Conservation (phyloP, 2,329 filamentous ascomycete species). For the Colletotrichum graminicola region DNA sequence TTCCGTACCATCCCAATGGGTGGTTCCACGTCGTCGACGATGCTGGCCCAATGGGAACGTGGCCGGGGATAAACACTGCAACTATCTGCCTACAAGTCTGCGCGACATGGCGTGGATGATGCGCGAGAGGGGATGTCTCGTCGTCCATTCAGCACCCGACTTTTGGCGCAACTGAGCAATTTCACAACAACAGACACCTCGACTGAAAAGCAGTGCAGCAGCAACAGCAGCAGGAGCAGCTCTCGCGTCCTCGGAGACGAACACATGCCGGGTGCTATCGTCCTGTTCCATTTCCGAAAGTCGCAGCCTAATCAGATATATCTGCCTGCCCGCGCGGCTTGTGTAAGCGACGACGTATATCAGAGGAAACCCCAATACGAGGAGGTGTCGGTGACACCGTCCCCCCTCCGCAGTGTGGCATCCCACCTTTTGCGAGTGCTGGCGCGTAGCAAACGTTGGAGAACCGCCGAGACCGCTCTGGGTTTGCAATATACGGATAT, state of each 20-base stretch:
- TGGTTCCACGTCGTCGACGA: slow-evolving; percentile 28
- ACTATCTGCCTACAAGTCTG: slow-evolving; percentile 20
- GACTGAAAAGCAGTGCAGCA: not conserved
- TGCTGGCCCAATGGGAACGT: slow-evolving; percentile 35
- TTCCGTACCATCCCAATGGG: slow-evolving; percentile 24
- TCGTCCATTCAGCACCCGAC: slow-evolving; percentile 8
- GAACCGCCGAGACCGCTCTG: slow-evolving; percentile 27
- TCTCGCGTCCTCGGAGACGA: not conserved
- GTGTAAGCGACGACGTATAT: slow-evolving; percentile 6
- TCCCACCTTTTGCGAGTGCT: slow-evolving; percentile 1
- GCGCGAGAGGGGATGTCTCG: slow-evolving; percentile 15
- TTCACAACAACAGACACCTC: not conserved
- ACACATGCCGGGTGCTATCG: not conserved
- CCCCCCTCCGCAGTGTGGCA: no score
- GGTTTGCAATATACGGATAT: slow-evolving; percentile 6
- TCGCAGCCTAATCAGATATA: not conserved
- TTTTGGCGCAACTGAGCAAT: not conserved
- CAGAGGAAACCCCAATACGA: not conserved
- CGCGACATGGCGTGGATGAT: slow-evolving; percentile 21
- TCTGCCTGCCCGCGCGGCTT: not conserved
- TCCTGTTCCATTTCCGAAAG: not conserved
- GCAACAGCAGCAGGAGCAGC: not conserved
- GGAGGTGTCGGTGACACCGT: not conserved
- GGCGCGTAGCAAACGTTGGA: not conserved
- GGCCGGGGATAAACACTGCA: slow-evolving; percentile 13